Percentiles rank a stretch among this genome's conserved stretches.
phyloP scores from a whole-genome alignment of 108 stramenopile genomes.

The Cyclotella distinguenda region DNA sequence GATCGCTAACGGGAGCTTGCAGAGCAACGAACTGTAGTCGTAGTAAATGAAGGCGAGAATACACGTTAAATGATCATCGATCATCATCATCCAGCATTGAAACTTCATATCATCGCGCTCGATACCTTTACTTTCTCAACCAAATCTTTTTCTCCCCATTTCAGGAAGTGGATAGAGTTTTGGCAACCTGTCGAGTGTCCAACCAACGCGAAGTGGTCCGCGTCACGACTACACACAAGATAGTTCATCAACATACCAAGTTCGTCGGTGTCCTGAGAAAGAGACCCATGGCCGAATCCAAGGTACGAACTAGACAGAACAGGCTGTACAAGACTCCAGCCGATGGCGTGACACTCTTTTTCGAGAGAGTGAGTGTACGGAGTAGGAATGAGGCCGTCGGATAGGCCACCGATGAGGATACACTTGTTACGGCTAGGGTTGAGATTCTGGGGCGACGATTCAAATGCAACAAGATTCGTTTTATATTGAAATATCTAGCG shows the following conservation, averaged over 20 bases:
- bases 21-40: constrained; percentile 60
- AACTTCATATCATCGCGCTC: background rate
- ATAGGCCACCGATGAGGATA: constrained; percentile 78
- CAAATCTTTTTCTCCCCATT: constrained; percentile 50
- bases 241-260: constrained; percentile 56
- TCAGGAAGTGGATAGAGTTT: constrained; percentile 82
- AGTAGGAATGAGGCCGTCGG: constrained; percentile 75
- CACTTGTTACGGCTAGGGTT: constrained; percentile 54
- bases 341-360: constrained; percentile 40
- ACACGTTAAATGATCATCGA: background rate
- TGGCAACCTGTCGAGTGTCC: constrained; percentile 96
- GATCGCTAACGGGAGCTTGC: constrained; percentile 93
- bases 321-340: constrained; percentile 83
- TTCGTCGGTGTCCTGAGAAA: constrained; percentile 68
- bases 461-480: constrained; percentile 67
- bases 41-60: background rate
- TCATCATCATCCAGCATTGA: background rate
- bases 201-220: constrained; percentile 68
- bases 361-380: constrained; percentile 72
- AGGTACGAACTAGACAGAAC: constrained; percentile 65
- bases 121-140: constrained; percentile 41
- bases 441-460: constrained; percentile 62
- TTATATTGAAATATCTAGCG: constrained; percentile 79
- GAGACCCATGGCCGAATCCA: constrained; percentile 80
- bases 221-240: constrained; percentile 55